Evolutionary conservation across 768 basidiomycete species (phyloP), one percentile per base, ranked within the genome.

Genomic region (Lyophyllum shimeji): DNA sequence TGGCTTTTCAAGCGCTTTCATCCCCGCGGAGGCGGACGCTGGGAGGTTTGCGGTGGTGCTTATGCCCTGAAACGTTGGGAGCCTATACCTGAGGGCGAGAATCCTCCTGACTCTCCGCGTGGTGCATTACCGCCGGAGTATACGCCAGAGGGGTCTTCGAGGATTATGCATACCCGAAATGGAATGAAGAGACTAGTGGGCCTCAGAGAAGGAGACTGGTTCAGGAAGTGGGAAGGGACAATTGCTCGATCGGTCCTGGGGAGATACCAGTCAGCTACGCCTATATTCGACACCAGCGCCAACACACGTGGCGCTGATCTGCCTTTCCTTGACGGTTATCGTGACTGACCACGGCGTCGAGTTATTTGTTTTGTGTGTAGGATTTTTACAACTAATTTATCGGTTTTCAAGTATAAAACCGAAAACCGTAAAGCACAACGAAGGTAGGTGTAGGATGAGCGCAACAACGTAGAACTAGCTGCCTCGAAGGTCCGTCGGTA

Each of bases 1-100:
- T 93, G 90, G 90, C 69, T 93, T 3, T 91, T 83, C 70, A 84
- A 84, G 66, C 82, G 85, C 3, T 87, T 89, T 69, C 78, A 86
- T 61, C 64, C 74, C 5, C 74, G 71, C 0, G 89, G 90, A 8
- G 91, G 91, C 6, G 92, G 88, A 0, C 71, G 74, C 11, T 93
- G 91, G 91, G 75, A 80, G 60, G 84, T 92, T 7, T 86, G 85
- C 50, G 90, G 90, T 18, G 84, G 84, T 13, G 89, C 86, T 11
- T 91, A 89, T 64, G 78, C 87, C n/a, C 71, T 92, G 44, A 89
- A 86, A 67, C 76, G 77, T 20, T 76, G 69, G 70, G 71, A 75
- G 17, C 70, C 68, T 25, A 51, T 68, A 17, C 25, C 13, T 21
- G 44, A 46, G 44, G 43, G 23, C 18, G 49, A 54, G 33, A n/a